phyloP scores from a whole-genome alignment of 805 yeast genomes.

The Wickerhamiella kazuoi region DNA sequence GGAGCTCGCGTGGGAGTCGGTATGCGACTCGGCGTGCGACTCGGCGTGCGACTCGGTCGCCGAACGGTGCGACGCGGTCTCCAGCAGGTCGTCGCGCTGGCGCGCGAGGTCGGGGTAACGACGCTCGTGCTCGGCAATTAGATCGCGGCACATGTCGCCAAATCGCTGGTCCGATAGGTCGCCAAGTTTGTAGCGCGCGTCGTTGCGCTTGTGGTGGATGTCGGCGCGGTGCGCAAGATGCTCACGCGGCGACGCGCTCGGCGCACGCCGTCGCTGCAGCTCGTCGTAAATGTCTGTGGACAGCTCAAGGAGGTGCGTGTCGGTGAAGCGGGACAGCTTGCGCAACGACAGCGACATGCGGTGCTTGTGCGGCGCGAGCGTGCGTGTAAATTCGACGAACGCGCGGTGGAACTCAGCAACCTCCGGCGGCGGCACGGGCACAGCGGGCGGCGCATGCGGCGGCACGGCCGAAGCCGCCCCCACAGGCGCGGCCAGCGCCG shows the following conservation, averaged over 20 bases:
- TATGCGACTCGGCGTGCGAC: background rate
- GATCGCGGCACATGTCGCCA: slow-evolving; percentile 80
- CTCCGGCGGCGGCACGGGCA: too few relatives aligned
- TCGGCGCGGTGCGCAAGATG: slow-evolving; percentile 49
- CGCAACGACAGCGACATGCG: slow-evolving; percentile 26
- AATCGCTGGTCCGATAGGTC: slow-evolving; percentile 67
- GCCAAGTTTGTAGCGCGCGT: slow-evolving; percentile 83
- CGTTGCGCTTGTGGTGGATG: slow-evolving; percentile 87
- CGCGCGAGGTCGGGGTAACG: slow-evolving; percentile 33
- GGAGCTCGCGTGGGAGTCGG: background rate
- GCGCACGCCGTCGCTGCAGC: slow-evolving; percentile 52
- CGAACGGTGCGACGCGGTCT: background rate
- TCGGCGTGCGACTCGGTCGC: background rate
- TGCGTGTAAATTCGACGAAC: slow-evolving; percentile 1
- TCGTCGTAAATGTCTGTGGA: slow-evolving; percentile 93
- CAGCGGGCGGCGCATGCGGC: too few relatives aligned
- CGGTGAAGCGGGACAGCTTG: slow-evolving; percentile 39
- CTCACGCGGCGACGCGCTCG: slow-evolving; percentile 25
- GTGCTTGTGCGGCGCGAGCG: slow-evolving; percentile 5
- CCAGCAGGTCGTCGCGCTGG: background rate
- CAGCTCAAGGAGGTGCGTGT: slow-evolving; percentile 68
- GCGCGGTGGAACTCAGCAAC: slow-evolving; percentile 2
- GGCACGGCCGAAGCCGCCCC: too few relatives aligned
- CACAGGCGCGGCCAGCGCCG: too few relatives aligned
- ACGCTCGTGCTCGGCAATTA: slow-evolving; percentile 69